Evolutionary conservation across 495 filamentous ascomycete species (phyloP), one percentile per base, ranked within the genome.

Genomic region (Trichoderma orchidacearum): DNA sequence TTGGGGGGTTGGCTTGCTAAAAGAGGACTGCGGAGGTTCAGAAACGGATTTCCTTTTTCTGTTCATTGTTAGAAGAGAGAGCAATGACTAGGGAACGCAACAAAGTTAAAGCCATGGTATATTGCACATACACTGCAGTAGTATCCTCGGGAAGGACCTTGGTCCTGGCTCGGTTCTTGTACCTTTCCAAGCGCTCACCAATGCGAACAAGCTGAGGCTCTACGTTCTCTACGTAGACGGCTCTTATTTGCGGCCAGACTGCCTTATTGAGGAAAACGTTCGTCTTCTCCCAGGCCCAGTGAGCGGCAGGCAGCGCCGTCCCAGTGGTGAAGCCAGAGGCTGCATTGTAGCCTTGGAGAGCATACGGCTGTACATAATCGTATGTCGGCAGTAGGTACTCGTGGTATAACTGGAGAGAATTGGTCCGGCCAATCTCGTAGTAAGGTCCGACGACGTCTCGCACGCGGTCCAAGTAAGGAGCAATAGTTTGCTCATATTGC

Each of bases 161-260:
- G 15, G 62, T 51, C 11, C 58, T 45, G 8, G 41, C 41, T 8
- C 41, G 41, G 9, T 48, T 48, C 11, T 55, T 80, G 69, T 96
- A 91, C 57, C 87, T 79, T 5, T 90, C 93, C 15, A 98, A 78
- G 9, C 92, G 80, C 71, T 96, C 86, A 13, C 89, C 84, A 59
- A 99, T 97, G 60, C 89, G 86, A 51, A 93, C 81, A 0, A 99
- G 77, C 66, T 99, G 93, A 11, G 94, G 94, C 70, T 96, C 90
- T 7, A 99, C 92, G 61, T 92, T 93, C 64, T 93, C 82, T 30
- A 84, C 84, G 61, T 95, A 96, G 11, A 95, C 70, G 25, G 88
- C 78, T 28, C 84, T 78, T 6, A 96, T 23, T 61, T 83, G 82
- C 7, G 90, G 90, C 86, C 86, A 93, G 12, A 95, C 62, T 2